These are phyloP conservation scores for Calycina marina DNA, from an alignment of 2,329 filamentous ascomycete species.

Conservation along the genomic window DNA sequence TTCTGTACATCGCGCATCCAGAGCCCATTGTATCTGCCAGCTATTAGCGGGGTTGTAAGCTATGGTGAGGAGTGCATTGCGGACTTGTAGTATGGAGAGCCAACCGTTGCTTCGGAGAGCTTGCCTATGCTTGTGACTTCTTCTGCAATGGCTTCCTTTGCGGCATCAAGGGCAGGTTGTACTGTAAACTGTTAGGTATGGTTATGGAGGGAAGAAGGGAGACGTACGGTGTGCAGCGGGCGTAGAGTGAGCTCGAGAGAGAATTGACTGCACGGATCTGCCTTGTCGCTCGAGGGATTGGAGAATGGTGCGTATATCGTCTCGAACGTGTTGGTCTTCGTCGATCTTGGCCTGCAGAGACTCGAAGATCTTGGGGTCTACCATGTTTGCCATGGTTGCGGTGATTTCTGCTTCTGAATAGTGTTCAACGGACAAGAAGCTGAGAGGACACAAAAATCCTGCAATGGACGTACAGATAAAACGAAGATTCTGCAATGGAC, in stretches of 20 bases:
- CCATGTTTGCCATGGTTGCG: slow-evolving; percentile 14
- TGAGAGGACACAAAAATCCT: background rate
- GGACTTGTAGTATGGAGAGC: slow-evolving; percentile 93
- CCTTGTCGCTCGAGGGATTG: slow-evolving; percentile 74
- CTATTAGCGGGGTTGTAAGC: slow-evolving; percentile 3
- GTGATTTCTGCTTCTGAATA: too few relatives aligned
- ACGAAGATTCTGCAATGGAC: background rate
- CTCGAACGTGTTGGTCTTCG: slow-evolving; percentile 67
- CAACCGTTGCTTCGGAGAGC: slow-evolving; percentile 59
- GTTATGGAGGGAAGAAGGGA: background rate
- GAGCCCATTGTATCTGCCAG: slow-evolving; percentile 55
- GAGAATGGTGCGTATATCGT: slow-evolving; percentile 70
- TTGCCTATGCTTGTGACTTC: slow-evolving; percentile 57
- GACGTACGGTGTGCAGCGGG: slow-evolving; percentile 46
- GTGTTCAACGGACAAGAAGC: background rate
- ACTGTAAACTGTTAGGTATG: slow-evolving; percentile 32
- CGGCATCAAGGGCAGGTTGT: slow-evolving; percentile 49
- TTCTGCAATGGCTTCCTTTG: slow-evolving; percentile 54
- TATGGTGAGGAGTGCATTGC: slow-evolving; percentile 8
- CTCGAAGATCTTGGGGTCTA: slow-evolving; percentile 68
- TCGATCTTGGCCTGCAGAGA: slow-evolving; percentile 81
- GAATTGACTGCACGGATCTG: slow-evolving; percentile 63
- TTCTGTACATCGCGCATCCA: slow-evolving; percentile 81
- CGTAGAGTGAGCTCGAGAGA: slow-evolving; percentile 84
- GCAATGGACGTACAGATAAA: background rate